Evolutionary conservation across 345 rosid species (phyloP), one percentile per base, ranked within the genome.

Genomic region (Hibiscus mutabilis): DNA sequence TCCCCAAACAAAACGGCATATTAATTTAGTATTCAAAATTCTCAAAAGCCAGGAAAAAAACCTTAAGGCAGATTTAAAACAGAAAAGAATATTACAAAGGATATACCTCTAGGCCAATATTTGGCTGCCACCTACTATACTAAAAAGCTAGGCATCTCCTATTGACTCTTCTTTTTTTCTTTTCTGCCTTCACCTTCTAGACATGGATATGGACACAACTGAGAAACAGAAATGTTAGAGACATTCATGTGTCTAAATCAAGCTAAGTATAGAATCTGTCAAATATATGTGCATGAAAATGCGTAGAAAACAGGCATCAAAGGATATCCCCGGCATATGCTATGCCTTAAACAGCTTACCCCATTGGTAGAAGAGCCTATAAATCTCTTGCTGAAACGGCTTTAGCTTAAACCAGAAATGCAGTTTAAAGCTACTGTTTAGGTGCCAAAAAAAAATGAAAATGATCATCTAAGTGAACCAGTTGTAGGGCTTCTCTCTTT

Each of bases 321-420:
- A 55, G 83, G 55, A 85, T 85, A 87, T 86, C 86, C 80, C 64
- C 49, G 49, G 91, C 86, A 81, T 89, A 89, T 87, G 81, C 92
- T 71, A 63, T 63, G 24, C 62, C 64, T 75, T 59, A 25, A 67
- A 47, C 67, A 25, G 22, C 35, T 74, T 60, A 57, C 59, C 66
- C 83, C 61, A 46, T 42, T 10, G 22, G 42, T 47, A 77, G 3
- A 66, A 47, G 37, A 66, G 37, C 57, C 37, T 66, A 66, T 66
- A 66, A 47, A 72, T 16, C 66, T 19, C 33, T 52, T 5, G 58
- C 22, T 27, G 37, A 62, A 72, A 27, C 42, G 14, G 6, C 12
- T 44, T 57, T 7, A 52, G 31, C 60, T 22, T 24, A 58, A 58
- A 24, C 16, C 61, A 58, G 33, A 25, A 25, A 9, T 8, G 56